phyloP scores from a whole-genome alignment of 495 filamentous ascomycete genomes.

The Neurospora pannonica region DNA sequence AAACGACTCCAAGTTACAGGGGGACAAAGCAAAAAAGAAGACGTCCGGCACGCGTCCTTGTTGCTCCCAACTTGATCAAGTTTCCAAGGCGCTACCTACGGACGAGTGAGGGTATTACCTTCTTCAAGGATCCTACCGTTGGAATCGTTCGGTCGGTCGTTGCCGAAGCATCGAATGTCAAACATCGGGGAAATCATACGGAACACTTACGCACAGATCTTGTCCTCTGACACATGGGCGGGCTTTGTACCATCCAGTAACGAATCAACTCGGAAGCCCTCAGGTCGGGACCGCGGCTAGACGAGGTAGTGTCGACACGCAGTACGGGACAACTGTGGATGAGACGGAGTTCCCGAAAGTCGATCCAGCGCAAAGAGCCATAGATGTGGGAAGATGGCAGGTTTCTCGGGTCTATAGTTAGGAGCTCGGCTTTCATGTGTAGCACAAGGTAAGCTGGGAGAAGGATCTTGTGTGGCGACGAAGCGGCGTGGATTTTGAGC shows the following conservation, averaged over 20 bases:
- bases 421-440: background rate
- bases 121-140: background rate
- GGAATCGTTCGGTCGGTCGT: background rate
- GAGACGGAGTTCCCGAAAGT: background rate
- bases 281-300: background rate
- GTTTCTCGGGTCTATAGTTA: background rate
- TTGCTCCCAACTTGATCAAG: background rate
- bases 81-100: background rate
- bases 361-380: background rate
- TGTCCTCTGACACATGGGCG: background rate
- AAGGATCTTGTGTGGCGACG: no score
- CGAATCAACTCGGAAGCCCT: background rate
- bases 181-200: background rate
- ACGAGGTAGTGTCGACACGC: background rate
- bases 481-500: no score
- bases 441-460: background rate
- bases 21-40: background rate
- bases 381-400: background rate
- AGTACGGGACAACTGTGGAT: background rate
- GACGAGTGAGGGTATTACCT: background rate
- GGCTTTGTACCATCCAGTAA: background rate
- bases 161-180: background rate
- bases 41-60: background rate
- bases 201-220: background rate
- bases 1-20: background rate